phyloP scores from a whole-genome alignment of 164 flowering plant species.

The Vitis cinerea region DNA sequence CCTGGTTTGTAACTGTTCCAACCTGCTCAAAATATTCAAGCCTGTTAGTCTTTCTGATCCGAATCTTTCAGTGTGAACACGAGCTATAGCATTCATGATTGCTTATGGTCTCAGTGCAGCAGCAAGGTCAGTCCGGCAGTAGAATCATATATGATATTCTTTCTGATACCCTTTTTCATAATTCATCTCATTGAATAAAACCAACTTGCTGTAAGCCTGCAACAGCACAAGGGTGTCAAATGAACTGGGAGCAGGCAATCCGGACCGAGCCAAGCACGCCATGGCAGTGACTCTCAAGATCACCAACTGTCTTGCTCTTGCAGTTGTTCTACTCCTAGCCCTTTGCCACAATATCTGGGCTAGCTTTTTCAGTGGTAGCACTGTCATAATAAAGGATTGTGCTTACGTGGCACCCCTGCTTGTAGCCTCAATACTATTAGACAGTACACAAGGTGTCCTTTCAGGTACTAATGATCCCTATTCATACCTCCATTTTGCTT shows the following conservation, averaged over 20 bases:
- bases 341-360: conserved; percentile 80
- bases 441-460: conserved; percentile 68
- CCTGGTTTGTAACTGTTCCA: neutral
- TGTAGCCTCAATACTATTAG: conserved; percentile 55
- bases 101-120: conserved; percentile 88
- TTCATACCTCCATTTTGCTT: neutral
- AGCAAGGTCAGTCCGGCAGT: conserved; percentile 57
- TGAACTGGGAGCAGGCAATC: conserved; percentile 78
- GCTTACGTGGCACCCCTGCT: conserved; percentile 70
- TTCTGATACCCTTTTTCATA: neutral
- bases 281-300: conserved; percentile 70
- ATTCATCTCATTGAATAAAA: neutral
- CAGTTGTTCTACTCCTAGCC: conserved; percentile 37
- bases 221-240: conserved; percentile 89
- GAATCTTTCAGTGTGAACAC: conserved; percentile 66
- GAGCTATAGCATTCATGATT: conserved; percentile 65
- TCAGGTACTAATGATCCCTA: conserved; percentile 47
- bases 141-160: neutral
- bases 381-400: conserved; percentile 39
- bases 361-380: conserved; percentile 55
- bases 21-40: neutral
- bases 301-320: conserved; percentile 50
- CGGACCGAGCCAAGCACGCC: conserved; percentile 59
- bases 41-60: neutral
- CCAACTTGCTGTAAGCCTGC: neutral